Conservation (phyloP, 768 basidiomycete species). For the Austroboletus festivus region DNA sequence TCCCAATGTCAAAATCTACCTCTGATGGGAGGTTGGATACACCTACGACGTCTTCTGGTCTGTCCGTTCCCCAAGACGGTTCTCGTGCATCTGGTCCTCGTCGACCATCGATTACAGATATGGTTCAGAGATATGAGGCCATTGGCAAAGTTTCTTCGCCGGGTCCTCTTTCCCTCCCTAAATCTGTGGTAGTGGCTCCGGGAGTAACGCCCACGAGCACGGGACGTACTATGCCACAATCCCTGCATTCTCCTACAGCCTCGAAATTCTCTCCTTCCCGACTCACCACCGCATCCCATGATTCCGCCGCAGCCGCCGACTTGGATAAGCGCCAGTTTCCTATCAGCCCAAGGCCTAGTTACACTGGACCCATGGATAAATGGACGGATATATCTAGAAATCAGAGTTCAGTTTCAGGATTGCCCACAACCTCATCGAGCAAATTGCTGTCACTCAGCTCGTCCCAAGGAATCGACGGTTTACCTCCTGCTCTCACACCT, state of each 20-base stretch:
- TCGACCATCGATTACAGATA: conserved; percentile 79
- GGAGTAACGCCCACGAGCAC: conserved; percentile 10
- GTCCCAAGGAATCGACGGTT: conserved; percentile 25
- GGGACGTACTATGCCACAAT: conserved; percentile 22
- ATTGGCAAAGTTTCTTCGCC: conserved; percentile 40
- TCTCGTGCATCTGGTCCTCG: conserved; percentile 41
- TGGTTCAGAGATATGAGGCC: conserved; percentile 80
- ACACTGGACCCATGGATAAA: conserved; percentile 20
- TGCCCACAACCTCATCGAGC: conserved; percentile 21
- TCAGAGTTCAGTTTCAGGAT: conserved; percentile 21
- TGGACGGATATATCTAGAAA: conserved; percentile 7
- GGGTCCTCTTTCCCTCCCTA: conserved; percentile 31
- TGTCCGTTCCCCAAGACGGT: conserved; percentile 48
- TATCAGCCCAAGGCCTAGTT: conserved; percentile 8
- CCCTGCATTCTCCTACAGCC: conserved; percentile 22
- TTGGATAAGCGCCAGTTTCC: conserved; percentile 20
- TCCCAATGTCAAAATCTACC: conserved; percentile 44
- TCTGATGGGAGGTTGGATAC: conserved; percentile 39
- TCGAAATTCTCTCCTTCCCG: conserved; percentile 27
- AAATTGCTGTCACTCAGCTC: conserved; percentile 17
- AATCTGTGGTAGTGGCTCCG: conserved; percentile 21
- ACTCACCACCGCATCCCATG: conserved; percentile 7
- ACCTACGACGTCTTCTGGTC: conserved; percentile 32
- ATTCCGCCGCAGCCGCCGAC: conserved; percentile 11
- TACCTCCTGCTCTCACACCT: conserved; percentile 14